Percentiles rank a stretch among this genome's conserved stretches.
Evolutionary conservation across 495 filamentous ascomycete genomes (phyloP).

Genomic region (Cryomyces minteri): DNA sequence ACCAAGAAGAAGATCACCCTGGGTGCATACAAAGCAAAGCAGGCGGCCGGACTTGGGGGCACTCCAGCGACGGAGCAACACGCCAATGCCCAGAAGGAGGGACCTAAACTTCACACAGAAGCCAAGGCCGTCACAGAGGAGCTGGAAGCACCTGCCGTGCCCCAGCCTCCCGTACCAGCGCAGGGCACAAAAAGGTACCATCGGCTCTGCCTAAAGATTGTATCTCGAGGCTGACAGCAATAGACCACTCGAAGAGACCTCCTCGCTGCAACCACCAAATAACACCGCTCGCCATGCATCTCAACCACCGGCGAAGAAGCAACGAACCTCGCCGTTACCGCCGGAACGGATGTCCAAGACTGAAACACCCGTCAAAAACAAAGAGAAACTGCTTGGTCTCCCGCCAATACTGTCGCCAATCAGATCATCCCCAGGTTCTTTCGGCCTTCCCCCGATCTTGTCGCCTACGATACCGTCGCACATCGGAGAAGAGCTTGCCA

Average conservation of each 20-base stretch:
- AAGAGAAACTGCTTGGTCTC: not conserved
- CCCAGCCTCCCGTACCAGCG: not conserved
- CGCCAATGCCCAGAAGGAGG: no score
- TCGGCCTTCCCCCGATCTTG: not conserved
- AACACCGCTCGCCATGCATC: not conserved
- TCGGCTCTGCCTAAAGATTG: not conserved
- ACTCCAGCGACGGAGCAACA: not conserved
- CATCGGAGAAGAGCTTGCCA: not conserved
- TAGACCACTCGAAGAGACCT: not conserved
- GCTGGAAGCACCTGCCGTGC: not conserved
- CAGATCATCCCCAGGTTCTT: not conserved
- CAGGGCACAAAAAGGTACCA: not conserved
- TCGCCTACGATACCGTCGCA: not conserved
- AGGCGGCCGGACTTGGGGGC: not conserved
- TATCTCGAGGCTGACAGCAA: not conserved
- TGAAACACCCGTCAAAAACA: not conserved
- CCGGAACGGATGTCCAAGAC: not conserved
- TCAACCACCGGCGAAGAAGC: not conserved
- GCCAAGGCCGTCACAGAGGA: not conserved
- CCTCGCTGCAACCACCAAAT: not conserved
- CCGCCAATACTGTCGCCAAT: not conserved
- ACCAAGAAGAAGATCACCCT: conserved; percentile 14
- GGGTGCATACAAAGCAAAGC: conserved; percentile 13
- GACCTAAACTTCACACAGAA: not conserved
- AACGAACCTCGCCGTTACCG: not conserved